phyloP scores from a whole-genome alignment of 805 yeast genomes.

The Torulaspora franciscae region DNA sequence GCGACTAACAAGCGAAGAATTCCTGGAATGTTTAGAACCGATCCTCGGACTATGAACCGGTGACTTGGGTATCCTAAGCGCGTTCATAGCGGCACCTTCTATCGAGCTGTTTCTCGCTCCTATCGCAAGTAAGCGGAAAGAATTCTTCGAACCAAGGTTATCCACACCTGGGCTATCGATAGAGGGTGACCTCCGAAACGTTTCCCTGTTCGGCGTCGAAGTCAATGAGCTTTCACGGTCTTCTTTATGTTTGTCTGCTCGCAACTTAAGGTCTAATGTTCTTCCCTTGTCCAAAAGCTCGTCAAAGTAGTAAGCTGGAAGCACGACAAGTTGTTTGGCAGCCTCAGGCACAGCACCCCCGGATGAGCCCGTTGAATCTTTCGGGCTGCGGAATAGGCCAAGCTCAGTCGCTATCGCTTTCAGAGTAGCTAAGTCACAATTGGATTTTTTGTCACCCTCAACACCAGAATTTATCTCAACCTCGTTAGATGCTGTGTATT shows the following conservation, averaged over 20 bases:
- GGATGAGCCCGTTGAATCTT: not conserved
- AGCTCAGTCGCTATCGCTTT: constrained; percentile 1
- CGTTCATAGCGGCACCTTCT: constrained; percentile 32
- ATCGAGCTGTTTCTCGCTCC: constrained; percentile 27
- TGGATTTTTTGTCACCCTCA: not conserved
- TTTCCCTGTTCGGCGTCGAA: not conserved
- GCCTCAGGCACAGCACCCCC: not conserved
- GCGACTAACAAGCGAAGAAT: constrained; percentile 2
- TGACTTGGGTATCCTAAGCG: constrained; percentile 16
- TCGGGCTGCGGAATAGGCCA: constrained; percentile 3
- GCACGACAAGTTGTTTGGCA: constrained; percentile 50
- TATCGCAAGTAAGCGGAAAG: constrained; percentile 14
- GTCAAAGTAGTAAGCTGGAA: constrained; percentile 61
- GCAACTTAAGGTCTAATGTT: constrained; percentile 42
- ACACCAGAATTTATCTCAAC: not conserved
- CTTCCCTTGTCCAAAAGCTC: constrained; percentile 47
- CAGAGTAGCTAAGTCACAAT: not conserved
- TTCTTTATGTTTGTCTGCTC: constrained; percentile 38
- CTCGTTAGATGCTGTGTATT: not conserved
- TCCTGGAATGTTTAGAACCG: constrained; percentile 5
- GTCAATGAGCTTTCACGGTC: constrained; percentile 36
- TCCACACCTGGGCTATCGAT: constrained; percentile 13
- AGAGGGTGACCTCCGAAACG: constrained; percentile 19
- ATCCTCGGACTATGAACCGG: not conserved
- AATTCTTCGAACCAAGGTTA: constrained; percentile 22